phyloP scores from a whole-genome alignment of 78 protist species.

The Salpingoeca rosetta region DNA sequence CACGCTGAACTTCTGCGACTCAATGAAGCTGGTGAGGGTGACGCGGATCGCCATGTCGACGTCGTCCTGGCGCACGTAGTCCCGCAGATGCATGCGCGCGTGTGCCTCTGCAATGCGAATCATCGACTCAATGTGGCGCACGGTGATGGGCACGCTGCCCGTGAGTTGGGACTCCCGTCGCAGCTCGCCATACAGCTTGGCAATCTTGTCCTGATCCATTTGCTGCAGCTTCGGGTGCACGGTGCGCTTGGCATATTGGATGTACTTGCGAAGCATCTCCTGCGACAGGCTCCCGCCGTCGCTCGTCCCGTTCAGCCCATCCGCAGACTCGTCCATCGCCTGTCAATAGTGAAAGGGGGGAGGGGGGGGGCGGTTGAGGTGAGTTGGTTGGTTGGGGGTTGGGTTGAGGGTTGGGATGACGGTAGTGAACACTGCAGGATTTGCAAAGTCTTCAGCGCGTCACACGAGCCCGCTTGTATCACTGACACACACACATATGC shows the following conservation, averaged over 20 bases:
- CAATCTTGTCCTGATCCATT: constrained; percentile 54
- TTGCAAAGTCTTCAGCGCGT: no score
- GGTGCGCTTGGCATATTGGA: constrained; percentile 51
- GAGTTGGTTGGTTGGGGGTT: neutral
- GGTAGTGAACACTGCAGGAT: neutral
- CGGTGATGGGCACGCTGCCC: constrained; percentile 85
- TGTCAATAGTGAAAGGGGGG: no score
- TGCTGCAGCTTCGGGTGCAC: constrained; percentile 40
- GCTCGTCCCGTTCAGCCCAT: no score
- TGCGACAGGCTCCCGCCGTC: constrained; percentile 46
- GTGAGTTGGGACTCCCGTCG: constrained; percentile 65
- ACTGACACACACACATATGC: no score
- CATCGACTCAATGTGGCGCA: constrained; percentile 89
- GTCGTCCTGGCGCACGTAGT: constrained; percentile 39
- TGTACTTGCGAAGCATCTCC: constrained; percentile 84
- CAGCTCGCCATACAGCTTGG: constrained; percentile 76
- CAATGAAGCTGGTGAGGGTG: constrained; percentile 76
- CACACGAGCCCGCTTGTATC: no score
- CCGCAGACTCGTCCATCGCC: neutral
- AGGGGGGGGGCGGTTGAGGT: neutral
- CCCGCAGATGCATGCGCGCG: constrained; percentile 93
- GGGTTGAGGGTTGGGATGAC: neutral
- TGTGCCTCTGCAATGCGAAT: constrained; percentile 91
- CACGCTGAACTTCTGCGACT: constrained; percentile 66
- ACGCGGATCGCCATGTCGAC: constrained; percentile 82